Base-by-base conservation (phyloP, 208 protist species). In the Blastocrithidia nonstop region DNA sequence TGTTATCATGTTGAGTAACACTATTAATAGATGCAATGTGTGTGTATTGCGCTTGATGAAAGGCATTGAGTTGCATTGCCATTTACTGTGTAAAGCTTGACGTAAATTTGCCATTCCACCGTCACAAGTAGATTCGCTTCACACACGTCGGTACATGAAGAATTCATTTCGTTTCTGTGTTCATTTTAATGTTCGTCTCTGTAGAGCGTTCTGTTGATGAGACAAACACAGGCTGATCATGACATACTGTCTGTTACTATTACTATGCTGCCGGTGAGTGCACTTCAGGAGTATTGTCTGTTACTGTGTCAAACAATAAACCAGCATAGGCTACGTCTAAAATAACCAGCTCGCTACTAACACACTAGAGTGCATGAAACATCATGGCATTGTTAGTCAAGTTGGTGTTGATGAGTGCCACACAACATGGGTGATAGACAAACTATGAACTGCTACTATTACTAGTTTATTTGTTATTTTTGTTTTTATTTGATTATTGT, bases 331-430 rank as follows among this genome's bases (percentile, higher is more conserved):
- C 31, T 13, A 50, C 52, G 24, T 76, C 67, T 9, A 76, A 25
- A 26, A 82, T 37, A 1, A 76, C 9, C 37, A 71, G 45, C 15
- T 51, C 37, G 28, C 63, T 45, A 8, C 52, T 54, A 0, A 54
- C 28, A 42, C 64, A 72, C 29, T 61, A 52, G 3, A 82, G 31
- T 20, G 59, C 52, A 44, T 73, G 64, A 44, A 42, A 72, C 4
- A 76, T 50, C 65, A 73, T 76, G 24, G 40, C 23, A 32, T 76
- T 70, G 41, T 54, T 82, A 4, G 50, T 37, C 24, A 82, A 44
- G 36, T 76, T 76, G 0, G 72, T 82, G 63, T 82, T 76, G 38
- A 82, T 46, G 16, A 82, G 63, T 7, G 72, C 72, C 13, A 60
- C 59, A 17, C 57, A 51, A 43, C 72, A 82, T 8, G 61, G 57